A percentile compares a stretch with the other conserved stretches of the same genome.
phyloP scores from a whole-genome alignment of 208 protist genomes.

The Tritrichomonas foetus region DNA sequence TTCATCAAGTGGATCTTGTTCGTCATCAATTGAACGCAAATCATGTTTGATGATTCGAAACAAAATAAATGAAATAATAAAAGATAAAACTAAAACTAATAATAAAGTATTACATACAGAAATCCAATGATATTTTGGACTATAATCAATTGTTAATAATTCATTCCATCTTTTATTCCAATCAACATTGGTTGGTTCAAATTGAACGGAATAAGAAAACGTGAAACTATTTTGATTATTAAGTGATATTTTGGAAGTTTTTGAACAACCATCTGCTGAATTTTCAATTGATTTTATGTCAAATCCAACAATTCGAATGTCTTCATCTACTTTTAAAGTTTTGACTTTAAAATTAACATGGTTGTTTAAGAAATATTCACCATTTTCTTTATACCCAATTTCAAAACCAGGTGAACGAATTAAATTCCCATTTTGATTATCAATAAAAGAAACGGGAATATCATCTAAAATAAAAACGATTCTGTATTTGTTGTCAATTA shows the following conservation, averaged over 20 bases:
- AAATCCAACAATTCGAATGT: not conserved
- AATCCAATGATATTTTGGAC: not conserved
- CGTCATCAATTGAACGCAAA: not conserved
- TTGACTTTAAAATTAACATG: not conserved
- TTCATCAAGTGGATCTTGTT: constrained; percentile 41
- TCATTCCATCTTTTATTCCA: not conserved
- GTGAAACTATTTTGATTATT: not conserved
- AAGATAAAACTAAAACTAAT: not conserved
- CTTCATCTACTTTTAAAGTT: not conserved
- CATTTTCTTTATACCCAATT: not conserved
- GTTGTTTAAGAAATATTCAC: not conserved
- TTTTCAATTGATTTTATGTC: not conserved
- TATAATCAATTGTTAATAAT: not conserved
- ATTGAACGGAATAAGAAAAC: not conserved
- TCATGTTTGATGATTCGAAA: not conserved
- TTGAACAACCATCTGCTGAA: not conserved
- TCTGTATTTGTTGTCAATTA: not conserved
- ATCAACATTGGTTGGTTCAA: not conserved
- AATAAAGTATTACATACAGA: not conserved
- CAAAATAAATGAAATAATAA: not conserved
- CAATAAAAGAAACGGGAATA: not conserved
- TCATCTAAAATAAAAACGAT: not conserved
- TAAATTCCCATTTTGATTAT: no score
- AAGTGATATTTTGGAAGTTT: not conserved
- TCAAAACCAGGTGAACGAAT: not conserved